Conservation (phyloP, 176 grass and related monocot genomes). For the Avena eriantha region DNA sequence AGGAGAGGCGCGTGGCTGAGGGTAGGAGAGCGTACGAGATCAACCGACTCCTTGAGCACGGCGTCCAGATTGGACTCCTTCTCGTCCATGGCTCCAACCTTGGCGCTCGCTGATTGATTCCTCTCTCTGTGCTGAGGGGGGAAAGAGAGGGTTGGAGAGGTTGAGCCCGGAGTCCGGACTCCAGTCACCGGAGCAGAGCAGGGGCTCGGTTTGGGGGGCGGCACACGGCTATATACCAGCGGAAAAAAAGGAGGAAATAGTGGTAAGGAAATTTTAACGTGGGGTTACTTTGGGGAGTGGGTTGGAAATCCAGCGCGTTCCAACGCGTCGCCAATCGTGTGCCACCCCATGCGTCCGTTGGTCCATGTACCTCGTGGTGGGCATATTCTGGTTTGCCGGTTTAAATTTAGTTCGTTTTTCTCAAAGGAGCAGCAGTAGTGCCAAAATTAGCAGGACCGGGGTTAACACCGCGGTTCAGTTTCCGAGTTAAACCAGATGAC, state of each 20-base stretch:
- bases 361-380: not conserved
- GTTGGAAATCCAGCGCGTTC: slow-evolving; percentile 1
- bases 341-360: slow-evolving; percentile 1
- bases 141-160: not conserved
- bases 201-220: not conserved
- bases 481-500: not conserved
- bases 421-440: not conserved
- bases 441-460: not conserved
- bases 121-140: not conserved
- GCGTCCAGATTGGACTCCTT: slow-evolving; percentile 70
- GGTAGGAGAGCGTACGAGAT: slow-evolving; percentile 50
- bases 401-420: not conserved
- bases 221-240: slow-evolving; percentile 2
- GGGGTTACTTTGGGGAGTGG: not conserved
- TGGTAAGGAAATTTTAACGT: not conserved
- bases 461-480: not conserved
- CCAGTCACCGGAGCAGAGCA: slow-evolving; percentile 9
- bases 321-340: not conserved
- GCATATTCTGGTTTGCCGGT: not conserved
- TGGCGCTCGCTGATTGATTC: not conserved
- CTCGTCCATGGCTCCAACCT: slow-evolving; percentile 51
- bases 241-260: not conserved
- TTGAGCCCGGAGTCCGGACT: not conserved
- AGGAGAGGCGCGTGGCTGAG: not conserved
- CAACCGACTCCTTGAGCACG: slow-evolving; percentile 77